Evolutionary conservation across 768 basidiomycete genomes (phyloP).

Genomic region (Phylloporus sp.): DNA sequence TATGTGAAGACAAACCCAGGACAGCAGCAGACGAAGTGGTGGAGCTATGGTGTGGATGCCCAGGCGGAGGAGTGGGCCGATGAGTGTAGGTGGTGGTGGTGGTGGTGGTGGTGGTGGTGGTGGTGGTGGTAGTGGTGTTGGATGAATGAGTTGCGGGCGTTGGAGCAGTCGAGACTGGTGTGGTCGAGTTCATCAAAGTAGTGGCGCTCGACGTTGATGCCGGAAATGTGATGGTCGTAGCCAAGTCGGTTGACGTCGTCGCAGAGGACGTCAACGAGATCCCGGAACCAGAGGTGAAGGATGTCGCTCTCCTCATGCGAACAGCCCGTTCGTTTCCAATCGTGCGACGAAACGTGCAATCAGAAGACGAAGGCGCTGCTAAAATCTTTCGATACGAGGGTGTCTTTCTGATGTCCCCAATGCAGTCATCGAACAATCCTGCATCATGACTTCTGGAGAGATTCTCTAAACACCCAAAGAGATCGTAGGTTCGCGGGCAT

Average conservation of each 20-base stretch:
- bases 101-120: neutral
- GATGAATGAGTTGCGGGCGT: neutral
- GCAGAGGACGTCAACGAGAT: neutral
- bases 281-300: conserved; percentile 9
- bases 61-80: neutral
- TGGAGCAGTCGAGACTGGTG: neutral
- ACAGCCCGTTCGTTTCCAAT: conserved; percentile 44
- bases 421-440: conserved; percentile 48
- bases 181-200: neutral
- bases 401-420: conserved; percentile 50
- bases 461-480: conserved; percentile 60
- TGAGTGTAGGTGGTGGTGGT: neutral
- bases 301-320: conserved; percentile 27
- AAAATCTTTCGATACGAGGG: conserved; percentile 60
- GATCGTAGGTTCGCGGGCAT: conserved; percentile 60
- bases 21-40: neutral
- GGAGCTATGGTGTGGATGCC: neutral
- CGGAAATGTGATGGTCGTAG: conserved; percentile 7
- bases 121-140: conserved; percentile 1
- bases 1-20: neutral
- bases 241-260: neutral
- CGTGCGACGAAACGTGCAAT: conserved; percentile 51
- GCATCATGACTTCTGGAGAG: conserved; percentile 50
- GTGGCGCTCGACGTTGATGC: neutral
- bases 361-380: conserved; percentile 53